phyloP scores from a whole-genome alignment of 768 basidiomycete species.

The Mrakia frigida region DNA sequence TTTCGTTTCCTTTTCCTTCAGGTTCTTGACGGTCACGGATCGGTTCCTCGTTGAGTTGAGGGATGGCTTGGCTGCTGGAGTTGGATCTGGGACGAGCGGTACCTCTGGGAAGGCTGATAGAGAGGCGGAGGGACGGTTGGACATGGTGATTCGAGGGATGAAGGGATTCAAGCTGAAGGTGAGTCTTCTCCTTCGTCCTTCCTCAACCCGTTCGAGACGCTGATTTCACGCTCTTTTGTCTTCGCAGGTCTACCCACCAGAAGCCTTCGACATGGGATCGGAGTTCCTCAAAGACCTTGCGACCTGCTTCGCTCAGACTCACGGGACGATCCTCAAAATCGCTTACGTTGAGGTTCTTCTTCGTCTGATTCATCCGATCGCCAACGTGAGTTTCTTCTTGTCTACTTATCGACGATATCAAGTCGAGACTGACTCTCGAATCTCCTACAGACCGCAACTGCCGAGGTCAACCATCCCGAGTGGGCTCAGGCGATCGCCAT shows the following conservation, averaged over 20 bases:
- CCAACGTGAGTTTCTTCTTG: constrained; percentile 55
- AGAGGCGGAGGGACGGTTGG: constrained; percentile 73
- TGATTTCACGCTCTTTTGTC: constrained; percentile 8
- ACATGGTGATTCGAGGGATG: constrained; percentile 75
- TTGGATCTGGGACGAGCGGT: constrained; percentile 59
- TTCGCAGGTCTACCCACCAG: constrained; percentile 80
- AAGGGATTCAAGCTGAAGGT: constrained; percentile 79
- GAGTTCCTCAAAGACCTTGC: constrained; percentile 83
- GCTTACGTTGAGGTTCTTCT: constrained; percentile 79
- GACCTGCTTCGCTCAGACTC: constrained; percentile 73
- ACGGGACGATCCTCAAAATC: constrained; percentile 73
- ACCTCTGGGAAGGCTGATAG: constrained; percentile 39
- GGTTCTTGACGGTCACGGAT: constrained; percentile 85
- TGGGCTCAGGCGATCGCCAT: constrained; percentile 88
- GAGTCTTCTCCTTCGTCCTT: constrained; percentile 24
- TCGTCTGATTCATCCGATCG: constrained; percentile 74
- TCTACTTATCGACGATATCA: too few relatives aligned
- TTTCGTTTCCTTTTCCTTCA: not conserved
- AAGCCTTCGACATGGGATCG: constrained; percentile 85
- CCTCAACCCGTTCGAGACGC: not conserved
- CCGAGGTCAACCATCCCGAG: constrained; percentile 88
- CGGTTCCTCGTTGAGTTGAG: constrained; percentile 74
- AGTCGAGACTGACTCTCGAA: too few relatives aligned
- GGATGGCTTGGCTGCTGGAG: constrained; percentile 54
- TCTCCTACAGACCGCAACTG: constrained; percentile 69